Evolutionary conservation across 164 flowering plant genomes (phyloP), one percentile per base, ranked within the genome.

Genomic region (Umbilicus rupestris): DNA sequence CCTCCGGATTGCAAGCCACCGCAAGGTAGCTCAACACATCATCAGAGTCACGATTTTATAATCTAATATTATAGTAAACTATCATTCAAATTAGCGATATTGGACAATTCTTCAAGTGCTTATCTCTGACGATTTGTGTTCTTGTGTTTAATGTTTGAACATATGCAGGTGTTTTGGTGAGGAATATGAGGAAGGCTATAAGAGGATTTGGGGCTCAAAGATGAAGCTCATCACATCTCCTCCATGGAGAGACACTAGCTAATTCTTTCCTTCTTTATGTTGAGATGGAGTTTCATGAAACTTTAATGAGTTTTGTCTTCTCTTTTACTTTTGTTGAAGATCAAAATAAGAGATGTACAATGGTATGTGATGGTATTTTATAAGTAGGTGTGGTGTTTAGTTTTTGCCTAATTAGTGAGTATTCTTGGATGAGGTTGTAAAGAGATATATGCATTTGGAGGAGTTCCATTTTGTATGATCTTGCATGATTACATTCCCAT

Each of bases 1-100:
- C 42, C 65, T 12, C 65, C 45, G 0, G 42, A 33, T 15, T 63
- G 65, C 26, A 33, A 63, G 65, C 65, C 65, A 62, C 64, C 65
- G 28, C 33, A 55, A 55, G 60, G 60, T 55, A 55, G 57, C 22
- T 50, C 0, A 22, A 47, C 52, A n/a, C 11, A 20, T 50, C 7
- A 22, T 50, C 28, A 20, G n/a, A n/a, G n/a, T n/a, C n/a, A n/a
- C n/a, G n/a, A n/a, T n/a, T n/a, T n/a, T n/a, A n/a, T n/a, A n/a
- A n/a, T n/a, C n/a, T n/a, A n/a, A n/a, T n/a, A n/a, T n/a, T n/a
- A n/a, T n/a, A n/a, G n/a, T n/a, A n/a, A n/a, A n/a, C n/a, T n/a
- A n/a, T n/a, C n/a, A n/a, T n/a, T n/a, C n/a, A n/a, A n/a, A n/a
- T n/a, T n/a, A n/a, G n/a, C n/a, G n/a, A n/a, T n/a, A n/a, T n/a